Base-by-base conservation (phyloP, 2,329 filamentous ascomycete genomes). In the Calonectria pteridis region DNA sequence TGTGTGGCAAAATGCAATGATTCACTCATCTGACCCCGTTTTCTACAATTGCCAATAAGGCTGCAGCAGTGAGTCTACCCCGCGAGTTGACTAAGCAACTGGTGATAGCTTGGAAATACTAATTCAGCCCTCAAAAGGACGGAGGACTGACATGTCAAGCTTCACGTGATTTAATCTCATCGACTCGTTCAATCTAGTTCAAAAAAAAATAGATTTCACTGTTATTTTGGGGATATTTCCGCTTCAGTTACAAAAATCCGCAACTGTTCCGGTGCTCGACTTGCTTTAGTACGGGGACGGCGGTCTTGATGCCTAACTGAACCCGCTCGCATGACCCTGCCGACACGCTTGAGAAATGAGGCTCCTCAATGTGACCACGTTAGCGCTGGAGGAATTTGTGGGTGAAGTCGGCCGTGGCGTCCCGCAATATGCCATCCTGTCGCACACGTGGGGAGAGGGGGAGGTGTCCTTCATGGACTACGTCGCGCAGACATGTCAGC, bases 351-450 rank as follows among this genome's bases (percentile, higher is more conserved):
- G n/a, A 66, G 16, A 51, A 40, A 66, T 66, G 63, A 20, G 63
- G n/a, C 31, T 66, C 10, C 28, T 66, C 4, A 66, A 66, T 20
- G 63, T 66, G 23, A 14, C 63, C 4, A 66, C 63, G 6, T 40
- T 66, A 9, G 63, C 63, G 20, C 63, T 67, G 3, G 64, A 67
- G 50, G 49, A 55, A 55, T 67, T 55, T 28, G 49, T 67, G 64
- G 64, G 64, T 18, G 64, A 67, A 43, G 49, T 55, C 49, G 64
- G 31, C 20, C 49, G 40, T 6, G 29, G 4, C n/a, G 40, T 59
- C 55, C 55, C 55, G 2, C 13, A 14, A 2, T 67, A 67, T n/a
- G 64, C 64, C 46, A 67, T 67, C 6, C 4, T 67, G 7, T 67
- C 64, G 6, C 64, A 67, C 26, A 67, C 64, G 16, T 67, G 64